Conservation (phyloP, 2,329 filamentous ascomycete species). For the Aaosphaeria pasadenensis region DNA sequence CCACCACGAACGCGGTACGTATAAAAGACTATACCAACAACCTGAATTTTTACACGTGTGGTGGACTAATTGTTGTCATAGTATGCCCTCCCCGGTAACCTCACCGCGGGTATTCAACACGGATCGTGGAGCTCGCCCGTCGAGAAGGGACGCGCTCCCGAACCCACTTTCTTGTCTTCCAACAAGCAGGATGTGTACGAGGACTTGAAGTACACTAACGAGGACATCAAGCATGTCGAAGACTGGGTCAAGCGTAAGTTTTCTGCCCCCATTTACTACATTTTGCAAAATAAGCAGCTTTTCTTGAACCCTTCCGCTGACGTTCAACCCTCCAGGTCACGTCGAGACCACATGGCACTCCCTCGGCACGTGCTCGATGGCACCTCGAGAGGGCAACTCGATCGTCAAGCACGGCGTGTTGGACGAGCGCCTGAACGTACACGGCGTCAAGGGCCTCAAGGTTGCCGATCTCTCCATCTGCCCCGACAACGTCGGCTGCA, state of each 20-base stretch:
- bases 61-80: no score
- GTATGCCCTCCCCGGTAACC: constrained; percentile 70
- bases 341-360: constrained; percentile 75
- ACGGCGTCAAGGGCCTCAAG: constrained; percentile 74
- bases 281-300: not conserved
- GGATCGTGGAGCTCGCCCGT: constrained; percentile 67
- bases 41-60: no score
- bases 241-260: constrained; percentile 53
- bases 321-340: constrained; percentile 42
- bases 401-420: constrained; percentile 79
- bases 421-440: constrained; percentile 74
- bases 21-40: not conserved
- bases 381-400: constrained; percentile 70
- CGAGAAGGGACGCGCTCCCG: constrained; percentile 51
- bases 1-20: constrained; percentile 62
- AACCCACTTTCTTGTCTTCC: constrained; percentile 57
- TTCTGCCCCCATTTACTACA: not conserved
- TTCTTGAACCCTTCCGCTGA: not conserved
- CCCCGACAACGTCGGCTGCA: constrained; percentile 68
- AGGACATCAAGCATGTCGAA: constrained; percentile 64
- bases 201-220: constrained; percentile 63
- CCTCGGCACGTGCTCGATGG: constrained; percentile 71
- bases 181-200: constrained; percentile 60
- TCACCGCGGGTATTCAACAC: constrained; percentile 70
- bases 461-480: constrained; percentile 74